Evolutionary conservation across 805 yeast genomes (phyloP).

Genomic region (Pichia manshurica): DNA sequence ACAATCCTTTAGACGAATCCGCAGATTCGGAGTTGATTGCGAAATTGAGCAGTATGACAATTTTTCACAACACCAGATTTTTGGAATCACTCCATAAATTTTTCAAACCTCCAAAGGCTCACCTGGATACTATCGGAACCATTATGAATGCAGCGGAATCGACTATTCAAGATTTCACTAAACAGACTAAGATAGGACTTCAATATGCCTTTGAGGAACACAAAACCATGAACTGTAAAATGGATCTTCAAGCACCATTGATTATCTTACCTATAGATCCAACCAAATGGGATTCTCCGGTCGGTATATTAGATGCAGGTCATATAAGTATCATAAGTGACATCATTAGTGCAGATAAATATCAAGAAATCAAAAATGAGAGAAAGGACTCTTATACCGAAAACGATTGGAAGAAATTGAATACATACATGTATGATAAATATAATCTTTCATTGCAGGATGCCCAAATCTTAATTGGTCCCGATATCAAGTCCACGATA

Average conservation of each 20-base stretch:
- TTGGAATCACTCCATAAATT: slow-evolving; percentile 69
- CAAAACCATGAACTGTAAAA: slow-evolving; percentile 75
- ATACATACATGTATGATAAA: slow-evolving; percentile 82
- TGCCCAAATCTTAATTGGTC: slow-evolving; percentile 85
- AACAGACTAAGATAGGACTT: slow-evolving; percentile 85
- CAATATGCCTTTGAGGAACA: slow-evolving; percentile 94
- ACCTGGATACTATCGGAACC: slow-evolving; percentile 82
- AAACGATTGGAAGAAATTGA: slow-evolving; percentile 71
- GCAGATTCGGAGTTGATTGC: slow-evolving; percentile 78
- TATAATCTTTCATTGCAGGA: slow-evolving; percentile 72
- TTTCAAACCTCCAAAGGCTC: slow-evolving; percentile 82
- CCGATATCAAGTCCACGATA: slow-evolving; percentile 71
- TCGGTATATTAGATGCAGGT: slow-evolving; percentile 92
- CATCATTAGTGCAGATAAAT: slow-evolving; percentile 61
- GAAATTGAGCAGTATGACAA: slow-evolving; percentile 78
- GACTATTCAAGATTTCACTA: slow-evolving; percentile 84
- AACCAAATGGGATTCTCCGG: slow-evolving; percentile 73
- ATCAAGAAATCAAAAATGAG: slow-evolving; percentile 64
- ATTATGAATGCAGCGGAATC: slow-evolving; percentile 92
- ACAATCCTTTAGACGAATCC: slow-evolving; percentile 74
- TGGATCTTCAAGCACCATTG: slow-evolving; percentile 92
- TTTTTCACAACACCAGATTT: slow-evolving; percentile 82
- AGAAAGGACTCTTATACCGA: slow-evolving; percentile 45
- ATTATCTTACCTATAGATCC: slow-evolving; percentile 83
- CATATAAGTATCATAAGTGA: slow-evolving; percentile 82